Percentiles rank a stretch among this genome's conserved stretches.
phyloP scores from a whole-genome alignment of 345 rosid species.

The Ricinus communis region DNA sequence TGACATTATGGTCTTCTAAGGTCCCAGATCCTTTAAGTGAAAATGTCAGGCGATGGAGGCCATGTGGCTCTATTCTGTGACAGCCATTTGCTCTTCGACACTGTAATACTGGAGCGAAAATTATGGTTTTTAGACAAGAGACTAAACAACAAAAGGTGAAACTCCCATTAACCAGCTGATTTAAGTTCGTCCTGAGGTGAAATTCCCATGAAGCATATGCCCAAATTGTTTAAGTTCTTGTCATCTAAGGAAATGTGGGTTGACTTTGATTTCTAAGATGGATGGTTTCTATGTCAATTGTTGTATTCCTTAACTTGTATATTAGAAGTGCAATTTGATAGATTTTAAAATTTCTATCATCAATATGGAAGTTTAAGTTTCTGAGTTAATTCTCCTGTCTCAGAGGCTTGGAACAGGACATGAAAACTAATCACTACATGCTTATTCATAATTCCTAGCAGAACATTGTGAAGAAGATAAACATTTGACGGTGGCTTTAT shows the following conservation, averaged over 20 bases:
- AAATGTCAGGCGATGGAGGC: constrained; percentile 64
- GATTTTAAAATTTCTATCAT: neutral
- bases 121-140: neutral
- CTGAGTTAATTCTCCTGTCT: neutral
- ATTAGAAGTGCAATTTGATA: neutral
- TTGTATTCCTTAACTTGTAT: neutral
- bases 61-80: constrained; percentile 35
- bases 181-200: neutral
- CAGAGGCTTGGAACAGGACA: too few relatives aligned
- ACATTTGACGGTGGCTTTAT: too few relatives aligned
- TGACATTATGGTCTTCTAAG: constrained; percentile 52
- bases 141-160: too few relatives aligned
- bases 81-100: neutral
- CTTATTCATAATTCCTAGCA: neutral
- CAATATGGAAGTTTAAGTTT: too few relatives aligned
- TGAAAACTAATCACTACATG: neutral
- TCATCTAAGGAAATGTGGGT: too few relatives aligned
- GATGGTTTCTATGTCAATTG: neutral
- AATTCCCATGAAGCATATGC: too few relatives aligned
- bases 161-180: neutral
- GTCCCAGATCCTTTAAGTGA: constrained; percentile 55
- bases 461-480: too few relatives aligned
- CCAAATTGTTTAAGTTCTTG: too few relatives aligned
- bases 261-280: neutral
- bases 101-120: neutral